Conservation (phyloP, 2,329 filamentous ascomycete genomes). For the Hymenoscyphus fructigenus region DNA sequence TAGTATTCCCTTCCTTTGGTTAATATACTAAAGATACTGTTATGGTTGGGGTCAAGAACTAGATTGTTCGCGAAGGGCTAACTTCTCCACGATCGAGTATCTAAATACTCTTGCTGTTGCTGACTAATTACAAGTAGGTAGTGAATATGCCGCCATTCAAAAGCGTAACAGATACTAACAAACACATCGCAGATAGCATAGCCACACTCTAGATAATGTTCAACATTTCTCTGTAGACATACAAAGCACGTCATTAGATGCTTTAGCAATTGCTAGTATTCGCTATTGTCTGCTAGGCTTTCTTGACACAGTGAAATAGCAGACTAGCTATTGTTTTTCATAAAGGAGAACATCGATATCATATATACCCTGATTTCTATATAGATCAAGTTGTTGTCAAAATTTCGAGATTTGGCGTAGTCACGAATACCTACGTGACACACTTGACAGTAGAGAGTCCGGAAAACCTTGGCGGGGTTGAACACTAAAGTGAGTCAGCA, state of each 20-base stretch:
- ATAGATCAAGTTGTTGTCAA: background rate
- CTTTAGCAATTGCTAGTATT: background rate
- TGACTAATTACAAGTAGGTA: too few relatives aligned
- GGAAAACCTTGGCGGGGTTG: background rate
- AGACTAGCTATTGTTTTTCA: background rate
- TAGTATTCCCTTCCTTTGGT: slow-evolving; percentile 25
- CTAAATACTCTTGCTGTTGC: too few relatives aligned
- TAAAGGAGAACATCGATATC: background rate
- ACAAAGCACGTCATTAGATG: slow-evolving; percentile 12
- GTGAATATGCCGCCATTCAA: too few relatives aligned
- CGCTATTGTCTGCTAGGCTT: background rate
- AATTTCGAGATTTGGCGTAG: background rate
- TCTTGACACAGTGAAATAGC: background rate
- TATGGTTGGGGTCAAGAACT: too few relatives aligned
- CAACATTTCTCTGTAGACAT: slow-evolving; percentile 20
- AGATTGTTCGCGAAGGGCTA: too few relatives aligned
- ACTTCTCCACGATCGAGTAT: too few relatives aligned
- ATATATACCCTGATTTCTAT: background rate
- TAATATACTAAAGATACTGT: slow-evolving; percentile 26
- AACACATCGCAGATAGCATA: slow-evolving; percentile 31
- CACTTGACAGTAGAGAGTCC: background rate
- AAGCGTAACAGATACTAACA: too few relatives aligned
- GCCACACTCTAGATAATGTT: slow-evolving; percentile 33
- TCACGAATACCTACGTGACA: background rate
- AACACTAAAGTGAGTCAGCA: background rate